A percentile compares a stretch with the other conserved stretches of the same genome.
Evolutionary conservation across 345 rosid genomes (phyloP).

Genomic region (Trapa bicornis): DNA sequence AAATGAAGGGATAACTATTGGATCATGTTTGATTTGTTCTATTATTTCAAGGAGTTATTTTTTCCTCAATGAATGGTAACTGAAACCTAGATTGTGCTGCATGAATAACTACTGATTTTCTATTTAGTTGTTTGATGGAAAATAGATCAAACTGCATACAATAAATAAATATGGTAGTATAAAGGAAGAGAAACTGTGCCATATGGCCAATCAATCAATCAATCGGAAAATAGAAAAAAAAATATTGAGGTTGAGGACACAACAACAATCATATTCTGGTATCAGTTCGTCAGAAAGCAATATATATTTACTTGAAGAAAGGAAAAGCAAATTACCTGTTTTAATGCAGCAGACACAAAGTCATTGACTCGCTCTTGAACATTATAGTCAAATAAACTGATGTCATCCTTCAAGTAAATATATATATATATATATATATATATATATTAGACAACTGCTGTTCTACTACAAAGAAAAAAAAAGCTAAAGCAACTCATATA

Average conservation of each 20-base stretch:
- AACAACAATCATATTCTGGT: neutral
- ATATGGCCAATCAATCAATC: neutral
- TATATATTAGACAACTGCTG: neutral
- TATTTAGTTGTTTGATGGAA: too few species aligned
- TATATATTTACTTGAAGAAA: too few species aligned
- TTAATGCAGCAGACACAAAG: slow-evolving; percentile 84
- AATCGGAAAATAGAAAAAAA: neutral
- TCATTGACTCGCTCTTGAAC: slow-evolving; percentile 84
- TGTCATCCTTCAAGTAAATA: slow-evolving; percentile 54
- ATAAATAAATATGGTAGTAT: too few species aligned
- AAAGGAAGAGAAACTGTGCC: neutral
- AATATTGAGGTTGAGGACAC: neutral
- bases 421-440: slow-evolving; percentile 6
- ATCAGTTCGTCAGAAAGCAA: neutral
- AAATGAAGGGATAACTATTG: too few species aligned
- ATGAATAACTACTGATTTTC: too few species aligned
- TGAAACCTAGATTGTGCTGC: too few species aligned
- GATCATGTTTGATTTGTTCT: too few species aligned
- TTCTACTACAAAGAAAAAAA: slow-evolving; percentile 6
- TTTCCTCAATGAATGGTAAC: too few species aligned
- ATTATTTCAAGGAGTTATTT: too few species aligned
- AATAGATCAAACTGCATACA: too few species aligned
- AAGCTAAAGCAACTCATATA: slow-evolving; percentile 16
- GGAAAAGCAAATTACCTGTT: slow-evolving; percentile 42
- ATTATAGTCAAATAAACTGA: slow-evolving; percentile 78